Evolutionary conservation across 2,329 filamentous ascomycete species (phyloP), one percentile per base, ranked within the genome.

Genomic region (Fusarium albidum): DNA sequence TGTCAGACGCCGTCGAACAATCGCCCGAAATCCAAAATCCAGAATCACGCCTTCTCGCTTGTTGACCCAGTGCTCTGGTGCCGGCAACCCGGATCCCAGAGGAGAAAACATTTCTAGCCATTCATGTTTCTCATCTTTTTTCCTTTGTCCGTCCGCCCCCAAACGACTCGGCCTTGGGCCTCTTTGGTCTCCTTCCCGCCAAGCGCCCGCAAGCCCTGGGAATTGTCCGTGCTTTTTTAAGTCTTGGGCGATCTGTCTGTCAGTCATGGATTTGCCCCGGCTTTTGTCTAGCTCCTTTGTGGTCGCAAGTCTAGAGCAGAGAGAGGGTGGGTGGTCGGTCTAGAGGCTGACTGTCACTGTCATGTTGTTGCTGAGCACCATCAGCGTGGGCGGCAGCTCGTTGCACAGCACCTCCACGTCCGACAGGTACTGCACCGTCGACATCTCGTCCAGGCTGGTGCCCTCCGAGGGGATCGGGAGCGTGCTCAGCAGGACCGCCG

Each of bases 321-420:
- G n/a, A n/a, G n/a, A n/a, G n/a, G n/a, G n/a, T n/a, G n/a, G n/a
- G n/a, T n/a, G n/a, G 12, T 11, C n/a, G 21, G 44, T 54, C 48
- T 64, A 91, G 56, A 91, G 73, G 69, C 87, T 90, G 67, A 90
- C 89, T 7, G 89, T 96, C 39, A 96, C 91, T 13, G 91, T 96
- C 89, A 96, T 92, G 67, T 87, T 92, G 73, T 96, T 96, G 72
- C 89, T 92, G 73, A 96, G 82, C 32, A 96, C 89, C 71, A 96
- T 76, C 65, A 96, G 71, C 38, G 86, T 85, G 1, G 92, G 91
- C 25, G 91, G 91, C 56, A 94, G 75, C 10, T 84, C 88, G 65
- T 88, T 84, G 71, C 89, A 94, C 52, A 96, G 74, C 3, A 95
- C 83, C 71, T 95, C 90, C 54, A 94, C 78, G 71, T 92, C 89